phyloP scores from a whole-genome alignment of 805 yeast species.

The Saccharomycopsis fermentans region DNA sequence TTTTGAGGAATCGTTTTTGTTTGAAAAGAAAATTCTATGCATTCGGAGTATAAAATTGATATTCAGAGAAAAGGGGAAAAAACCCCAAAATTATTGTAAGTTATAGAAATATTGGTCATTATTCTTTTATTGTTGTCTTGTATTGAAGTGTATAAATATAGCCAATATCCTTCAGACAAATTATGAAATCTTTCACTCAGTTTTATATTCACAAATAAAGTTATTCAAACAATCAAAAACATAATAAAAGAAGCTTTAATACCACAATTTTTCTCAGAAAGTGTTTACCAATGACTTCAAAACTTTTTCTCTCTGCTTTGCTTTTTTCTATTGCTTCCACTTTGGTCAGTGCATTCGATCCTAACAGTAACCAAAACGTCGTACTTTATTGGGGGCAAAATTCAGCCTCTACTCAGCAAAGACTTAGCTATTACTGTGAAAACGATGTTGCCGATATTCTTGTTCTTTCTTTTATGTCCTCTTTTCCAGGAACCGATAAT shows the following conservation, averaged over 20 bases:
- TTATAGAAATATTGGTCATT: too few species aligned
- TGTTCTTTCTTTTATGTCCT: slow-evolving; percentile 57
- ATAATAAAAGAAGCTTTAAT: background rate
- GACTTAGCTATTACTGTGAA: slow-evolving; percentile 49
- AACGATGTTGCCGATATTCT: slow-evolving; percentile 61
- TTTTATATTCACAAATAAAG: too few species aligned
- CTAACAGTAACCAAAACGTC: slow-evolving; percentile 39
- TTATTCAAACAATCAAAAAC: too few species aligned
- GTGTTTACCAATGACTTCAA: slow-evolving; percentile 20
- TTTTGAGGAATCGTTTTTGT: background rate
- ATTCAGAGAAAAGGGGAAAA: too few species aligned
- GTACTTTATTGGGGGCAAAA: slow-evolving; percentile 89
- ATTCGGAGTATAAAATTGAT: too few species aligned
- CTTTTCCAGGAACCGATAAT: slow-evolving; percentile 38
- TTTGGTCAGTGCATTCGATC: slow-evolving; percentile 21
- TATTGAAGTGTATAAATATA: background rate
- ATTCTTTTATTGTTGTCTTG: too few species aligned
- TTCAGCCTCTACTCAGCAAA: slow-evolving; percentile 47
- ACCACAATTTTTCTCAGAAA: too few species aligned
- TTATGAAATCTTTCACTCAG: too few species aligned
- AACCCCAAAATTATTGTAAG: too few species aligned
- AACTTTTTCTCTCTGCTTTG: background rate
- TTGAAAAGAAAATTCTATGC: too few species aligned
- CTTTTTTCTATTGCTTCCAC: background rate
- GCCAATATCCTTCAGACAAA: background rate